Base-by-base conservation (phyloP, 1,139 yeast genomes). In the Diutina catenulata region DNA sequence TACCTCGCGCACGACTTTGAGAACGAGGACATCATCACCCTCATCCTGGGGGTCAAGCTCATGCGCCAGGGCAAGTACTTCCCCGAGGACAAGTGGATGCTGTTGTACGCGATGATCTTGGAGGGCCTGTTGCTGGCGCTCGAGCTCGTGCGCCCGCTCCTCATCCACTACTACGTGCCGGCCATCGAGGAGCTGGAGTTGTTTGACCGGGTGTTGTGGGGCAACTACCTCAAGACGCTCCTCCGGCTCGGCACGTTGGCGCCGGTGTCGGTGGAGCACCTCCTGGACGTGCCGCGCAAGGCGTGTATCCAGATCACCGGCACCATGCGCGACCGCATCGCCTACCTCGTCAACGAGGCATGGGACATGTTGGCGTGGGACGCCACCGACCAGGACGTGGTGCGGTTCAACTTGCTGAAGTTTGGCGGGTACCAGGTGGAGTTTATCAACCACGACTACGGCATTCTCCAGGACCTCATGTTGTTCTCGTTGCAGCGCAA, bases 361-460 rank as follows among this genome's bases (percentile, higher is more conserved):
- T 86, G 95, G 95, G 80, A 78, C 45, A 61, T 72, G 9, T 65
- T 84, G 41, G 93, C 88, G 9, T 71, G 80, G 79, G 74, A 75
- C 11, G 72, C 83, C 0, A 62, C 73, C 28, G 66, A 66, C 19
- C 81, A 76, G 41, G 84, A 78, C 49, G 53, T 62, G 32, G 52
- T 63, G 5, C 62, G 87, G 46, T 84, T 80, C 57, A 80, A 78
- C 40, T 56, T 83, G 40, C 66, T 62, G 32, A 66, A 67, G 44
- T 73, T 77, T 47, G 84, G 91, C 33, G 88, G 88, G 0, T 77
- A 70, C 49, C 95, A 84, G 56, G 76, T 70, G 24, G 77, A 74
- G 47, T 73, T 84, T 45, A 68, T 80, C 40, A 69, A 70, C 45
- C 74, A 73, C 47, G 73, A 66, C 32, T 74, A 73, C 43, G 70